Evolutionary conservation across 306 rosid genomes (phyloP).

Genomic region (Quercus engelmannii): DNA sequence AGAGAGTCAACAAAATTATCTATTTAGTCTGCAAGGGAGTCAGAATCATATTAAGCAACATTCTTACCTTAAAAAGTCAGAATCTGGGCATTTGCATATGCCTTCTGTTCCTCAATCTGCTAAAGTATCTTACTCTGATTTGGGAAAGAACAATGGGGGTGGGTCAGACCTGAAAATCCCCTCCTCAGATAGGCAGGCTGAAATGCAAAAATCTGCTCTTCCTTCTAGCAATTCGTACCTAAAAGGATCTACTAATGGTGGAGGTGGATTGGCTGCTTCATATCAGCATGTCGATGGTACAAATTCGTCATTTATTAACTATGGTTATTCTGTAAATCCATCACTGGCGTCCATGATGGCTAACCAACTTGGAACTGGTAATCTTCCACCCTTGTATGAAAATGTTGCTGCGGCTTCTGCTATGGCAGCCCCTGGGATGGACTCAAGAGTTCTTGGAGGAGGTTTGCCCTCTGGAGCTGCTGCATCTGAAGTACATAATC

Average conservation of each 20-base stretch:
- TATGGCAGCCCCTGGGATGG: constrained; percentile 71
- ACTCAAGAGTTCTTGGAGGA: constrained; percentile 68
- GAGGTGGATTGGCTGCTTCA: constrained; percentile 53
- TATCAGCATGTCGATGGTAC: constrained; percentile 68
- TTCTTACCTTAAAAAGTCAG: constrained; percentile 63
- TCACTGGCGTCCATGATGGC: constrained; percentile 76
- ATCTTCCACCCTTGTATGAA: constrained; percentile 72
- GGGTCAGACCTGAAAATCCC: constrained; percentile 42
- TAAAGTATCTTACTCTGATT: constrained; percentile 46
- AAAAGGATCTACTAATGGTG: constrained; percentile 66
- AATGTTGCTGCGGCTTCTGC: constrained; percentile 74
- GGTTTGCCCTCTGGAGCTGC: constrained; percentile 56
- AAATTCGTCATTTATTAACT: constrained; percentile 60
- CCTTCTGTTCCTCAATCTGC: constrained; percentile 37
- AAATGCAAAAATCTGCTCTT: constrained; percentile 47
- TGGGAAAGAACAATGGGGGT: constrained; percentile 45
- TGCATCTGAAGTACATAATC: constrained; percentile 61
- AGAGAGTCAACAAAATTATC: constrained; percentile 57
- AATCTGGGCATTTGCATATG: constrained; percentile 48
- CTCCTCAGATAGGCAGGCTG: constrained; percentile 55
- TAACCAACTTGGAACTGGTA: constrained; percentile 70
- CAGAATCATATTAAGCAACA: constrained; percentile 68
- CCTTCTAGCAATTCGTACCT: constrained; percentile 43
- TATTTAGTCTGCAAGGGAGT: constrained; percentile 75
- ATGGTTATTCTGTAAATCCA: constrained; percentile 72